Base-by-base conservation (phyloP, 495 filamentous ascomycete species). In the Collariella sp. region DNA sequence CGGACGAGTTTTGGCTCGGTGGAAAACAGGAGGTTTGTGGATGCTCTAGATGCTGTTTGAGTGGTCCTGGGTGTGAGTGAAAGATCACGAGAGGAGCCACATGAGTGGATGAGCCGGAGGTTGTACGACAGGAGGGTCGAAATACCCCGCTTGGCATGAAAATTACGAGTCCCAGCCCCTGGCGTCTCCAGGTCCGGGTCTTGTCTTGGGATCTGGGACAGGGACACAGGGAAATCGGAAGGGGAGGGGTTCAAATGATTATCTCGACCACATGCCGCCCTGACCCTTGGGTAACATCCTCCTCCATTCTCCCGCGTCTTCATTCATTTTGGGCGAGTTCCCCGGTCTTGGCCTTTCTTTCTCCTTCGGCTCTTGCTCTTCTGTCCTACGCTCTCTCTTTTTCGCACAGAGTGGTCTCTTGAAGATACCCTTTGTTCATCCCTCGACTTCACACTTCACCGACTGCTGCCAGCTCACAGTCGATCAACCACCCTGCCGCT, bases 201-300 rank as follows among this genome's bases (percentile, higher is more conserved):
- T 3, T 5, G 11, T 38, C n/a, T n/a, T n/a, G n/a, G n/a, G n/a
- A n/a, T n/a, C n/a, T n/a, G n/a, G n/a, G n/a, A 4, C 19, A n/a
- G 16, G n/a, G 12, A 15, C 24, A 19, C 6, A 19, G 16, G 9
- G n/a, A n/a, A n/a, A n/a, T n/a, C n/a, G 9, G 40, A 24, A 18
- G 36, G 18, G 18, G 15, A 18, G 23, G 50, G 31, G 50, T 10
- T 15, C 42, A 23, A 33, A 23, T 40, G 51, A 47, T 23, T 33
- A 53, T 46, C n/a, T 29, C 31, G 40, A 53, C 45, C 16, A 31
- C 11, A 52, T n/a, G n/a, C n/a, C n/a, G 36, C 20, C 51, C 51
- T 46, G 51, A 34, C 33, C 51, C 51, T 33, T 36, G 51, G 41
- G 16, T 40, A 42, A 46, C 5, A 46, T 46, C 34, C 34, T 35